Conservation (phyloP, 2,329 filamentous ascomycete genomes). For the Scedosporium minutisporum region DNA sequence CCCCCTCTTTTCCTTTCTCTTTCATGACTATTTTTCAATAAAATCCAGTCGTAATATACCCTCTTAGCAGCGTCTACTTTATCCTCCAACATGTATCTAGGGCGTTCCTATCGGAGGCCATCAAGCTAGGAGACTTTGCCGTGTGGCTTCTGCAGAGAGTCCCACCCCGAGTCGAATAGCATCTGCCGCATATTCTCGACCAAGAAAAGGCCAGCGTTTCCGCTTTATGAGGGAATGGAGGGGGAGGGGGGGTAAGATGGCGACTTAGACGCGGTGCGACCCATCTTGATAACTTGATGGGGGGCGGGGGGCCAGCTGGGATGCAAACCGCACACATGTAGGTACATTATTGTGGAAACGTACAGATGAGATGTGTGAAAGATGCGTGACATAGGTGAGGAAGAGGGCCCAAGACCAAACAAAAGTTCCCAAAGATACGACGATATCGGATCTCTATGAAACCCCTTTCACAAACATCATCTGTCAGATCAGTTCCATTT, state of each 20-base stretch:
- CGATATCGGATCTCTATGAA: too few relatives aligned
- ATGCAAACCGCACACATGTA: too few relatives aligned
- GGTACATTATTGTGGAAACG: too few relatives aligned
- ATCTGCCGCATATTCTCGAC: not conserved
- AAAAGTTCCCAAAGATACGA: not conserved
- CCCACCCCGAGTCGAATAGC: not conserved
- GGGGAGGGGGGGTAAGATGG: not conserved
- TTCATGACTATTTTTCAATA: too few relatives aligned
- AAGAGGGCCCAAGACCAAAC: not conserved
- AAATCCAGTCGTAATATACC: too few relatives aligned
- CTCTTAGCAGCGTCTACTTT: too few relatives aligned
- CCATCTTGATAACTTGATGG: not conserved
- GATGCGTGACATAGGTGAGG: not conserved
- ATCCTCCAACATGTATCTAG: too few relatives aligned
- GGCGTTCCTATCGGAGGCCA: not conserved
- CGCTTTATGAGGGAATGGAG: not conserved
- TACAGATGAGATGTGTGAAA: not conserved
- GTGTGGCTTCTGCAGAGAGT: not conserved
- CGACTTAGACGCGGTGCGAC: not conserved
- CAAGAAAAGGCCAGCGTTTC: not conserved
- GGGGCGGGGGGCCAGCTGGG: too few relatives aligned
- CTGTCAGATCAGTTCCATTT: too few relatives aligned
- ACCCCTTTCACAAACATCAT: too few relatives aligned
- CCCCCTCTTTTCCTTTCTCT: not conserved
- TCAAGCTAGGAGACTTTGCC: not conserved